Evolutionary conservation across 108 stramenopile species (phyloP).

Genomic region (Parmales sp.): DNA sequence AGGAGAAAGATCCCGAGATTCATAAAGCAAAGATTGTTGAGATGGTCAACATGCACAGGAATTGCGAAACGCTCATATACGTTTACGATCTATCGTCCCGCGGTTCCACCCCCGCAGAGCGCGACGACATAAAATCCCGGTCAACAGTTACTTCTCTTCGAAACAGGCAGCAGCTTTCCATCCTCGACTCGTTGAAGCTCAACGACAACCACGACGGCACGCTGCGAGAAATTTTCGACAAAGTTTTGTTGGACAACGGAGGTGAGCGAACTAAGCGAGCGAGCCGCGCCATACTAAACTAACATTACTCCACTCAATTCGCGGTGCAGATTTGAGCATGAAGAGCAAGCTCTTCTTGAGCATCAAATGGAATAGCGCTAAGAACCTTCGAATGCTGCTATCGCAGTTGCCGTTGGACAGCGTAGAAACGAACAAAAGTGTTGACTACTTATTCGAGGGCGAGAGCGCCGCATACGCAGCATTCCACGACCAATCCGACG

Average conservation of each 20-base stretch:
- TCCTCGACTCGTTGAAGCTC: background rate
- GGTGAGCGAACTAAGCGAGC: background rate
- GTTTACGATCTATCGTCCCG: too few species aligned
- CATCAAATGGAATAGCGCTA: background rate
- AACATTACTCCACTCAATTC: too few species aligned
- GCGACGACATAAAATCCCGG: too few species aligned
- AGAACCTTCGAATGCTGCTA: background rate
- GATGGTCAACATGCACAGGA: too few species aligned
- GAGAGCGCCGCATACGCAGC: background rate
- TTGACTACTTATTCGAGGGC: too few species aligned
- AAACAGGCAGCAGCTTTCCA: background rate
- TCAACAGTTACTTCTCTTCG: too few species aligned
- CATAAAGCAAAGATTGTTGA: too few species aligned
- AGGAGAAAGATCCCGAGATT: too few species aligned
- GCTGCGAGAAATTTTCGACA: background rate
- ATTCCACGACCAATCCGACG: background rate
- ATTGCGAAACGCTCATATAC: too few species aligned
- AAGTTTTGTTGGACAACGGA: background rate
- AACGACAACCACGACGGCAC: background rate
- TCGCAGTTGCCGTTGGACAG: background rate
- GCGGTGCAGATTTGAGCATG: background rate
- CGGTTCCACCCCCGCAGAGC: too few species aligned
- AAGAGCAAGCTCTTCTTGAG: background rate
- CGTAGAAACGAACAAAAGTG: background rate
- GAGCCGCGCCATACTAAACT: background rate